Percentiles rank a stretch among this genome's conserved stretches.
Evolutionary conservation across 768 basidiomycete species (phyloP).

Genomic region (Agaricus subrufescens): DNA sequence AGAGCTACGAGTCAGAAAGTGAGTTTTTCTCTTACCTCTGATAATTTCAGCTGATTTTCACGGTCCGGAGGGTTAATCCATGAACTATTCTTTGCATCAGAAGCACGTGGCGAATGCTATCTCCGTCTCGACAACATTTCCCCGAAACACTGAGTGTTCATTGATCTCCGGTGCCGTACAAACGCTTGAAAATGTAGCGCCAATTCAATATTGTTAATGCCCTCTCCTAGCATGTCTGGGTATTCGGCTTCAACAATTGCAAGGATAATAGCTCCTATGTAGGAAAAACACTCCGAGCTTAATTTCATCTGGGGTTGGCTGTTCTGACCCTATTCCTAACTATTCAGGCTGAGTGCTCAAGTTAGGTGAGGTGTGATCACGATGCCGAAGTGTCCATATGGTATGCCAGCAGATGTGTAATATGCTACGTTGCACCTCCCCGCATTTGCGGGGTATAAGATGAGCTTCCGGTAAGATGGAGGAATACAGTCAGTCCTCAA

Average conservation of each 20-base stretch:
- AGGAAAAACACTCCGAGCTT: no score
- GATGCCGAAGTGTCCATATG: slow-evolving; percentile 4
- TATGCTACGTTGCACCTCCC: neutral
- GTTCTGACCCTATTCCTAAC: neutral
- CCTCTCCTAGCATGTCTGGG: slow-evolving; percentile 3
- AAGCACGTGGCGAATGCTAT: neutral
- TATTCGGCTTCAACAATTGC: neutral
- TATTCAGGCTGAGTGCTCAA: neutral
- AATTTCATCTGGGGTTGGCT: neutral
- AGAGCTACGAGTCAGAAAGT: neutral
- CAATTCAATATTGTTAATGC: neutral
- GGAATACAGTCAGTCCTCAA: neutral
- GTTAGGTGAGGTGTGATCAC: neutral
- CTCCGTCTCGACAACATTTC: neutral
- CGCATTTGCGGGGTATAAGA: slow-evolving; percentile 1
- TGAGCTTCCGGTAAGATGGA: neutral
- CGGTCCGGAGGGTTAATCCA: no score
- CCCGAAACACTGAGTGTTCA: neutral
- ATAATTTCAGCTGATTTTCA: no score
- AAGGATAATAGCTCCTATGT: no score
- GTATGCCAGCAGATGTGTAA: neutral
- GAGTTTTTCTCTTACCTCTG: no score
- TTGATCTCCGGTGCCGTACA: neutral
- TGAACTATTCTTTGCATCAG: no score
- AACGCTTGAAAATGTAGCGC: neutral